Percentiles rank a stretch among this genome's conserved stretches.
Conservation (phyloP, 805 yeast species). For the Saturnispora zaruensis region DNA sequence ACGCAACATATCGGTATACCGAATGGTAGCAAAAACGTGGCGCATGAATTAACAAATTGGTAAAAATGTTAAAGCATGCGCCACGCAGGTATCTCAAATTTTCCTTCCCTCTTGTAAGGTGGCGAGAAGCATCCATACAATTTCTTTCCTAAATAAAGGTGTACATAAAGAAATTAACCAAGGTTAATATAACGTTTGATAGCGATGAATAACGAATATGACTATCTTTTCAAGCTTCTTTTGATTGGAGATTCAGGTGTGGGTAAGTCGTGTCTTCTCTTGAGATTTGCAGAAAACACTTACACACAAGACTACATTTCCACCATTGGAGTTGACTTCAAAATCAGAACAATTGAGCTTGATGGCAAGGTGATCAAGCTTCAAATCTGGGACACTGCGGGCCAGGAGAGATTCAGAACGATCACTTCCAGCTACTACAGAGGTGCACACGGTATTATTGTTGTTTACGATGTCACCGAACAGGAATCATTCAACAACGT, state of each 20-base stretch:
- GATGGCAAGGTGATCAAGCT: slow-evolving; percentile 96
- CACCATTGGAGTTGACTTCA: slow-evolving; percentile 96
- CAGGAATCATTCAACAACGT: slow-evolving; percentile 94
- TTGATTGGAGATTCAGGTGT: slow-evolving; percentile 98
- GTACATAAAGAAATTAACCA: too few species aligned
- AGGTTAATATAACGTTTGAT: neutral
- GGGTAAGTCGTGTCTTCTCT: slow-evolving; percentile 89
- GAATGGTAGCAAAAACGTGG: neutral
- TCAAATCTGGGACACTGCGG: slow-evolving; percentile 99
- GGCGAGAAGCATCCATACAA: neutral
- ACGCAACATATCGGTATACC: neutral
- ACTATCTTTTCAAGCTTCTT: slow-evolving; percentile 87
- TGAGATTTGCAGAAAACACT: slow-evolving; percentile 95
- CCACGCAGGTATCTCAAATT: neutral
- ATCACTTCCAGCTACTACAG: slow-evolving; percentile 96
- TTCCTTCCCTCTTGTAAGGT: neutral
- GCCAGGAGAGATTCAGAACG: slow-evolving; percentile 97
- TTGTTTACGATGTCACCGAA: slow-evolving; percentile 96
- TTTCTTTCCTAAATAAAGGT: neutral
- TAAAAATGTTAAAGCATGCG: neutral
- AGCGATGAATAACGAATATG: slow-evolving; percentile 88
- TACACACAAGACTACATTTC: slow-evolving; percentile 95
- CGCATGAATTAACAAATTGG: neutral
- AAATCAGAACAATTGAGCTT: slow-evolving; percentile 79
- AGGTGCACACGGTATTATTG: slow-evolving; percentile 97